Evolutionary conservation across 2,329 filamentous ascomycete species (phyloP).

Genomic region (Keithomyces neogunnii): DNA sequence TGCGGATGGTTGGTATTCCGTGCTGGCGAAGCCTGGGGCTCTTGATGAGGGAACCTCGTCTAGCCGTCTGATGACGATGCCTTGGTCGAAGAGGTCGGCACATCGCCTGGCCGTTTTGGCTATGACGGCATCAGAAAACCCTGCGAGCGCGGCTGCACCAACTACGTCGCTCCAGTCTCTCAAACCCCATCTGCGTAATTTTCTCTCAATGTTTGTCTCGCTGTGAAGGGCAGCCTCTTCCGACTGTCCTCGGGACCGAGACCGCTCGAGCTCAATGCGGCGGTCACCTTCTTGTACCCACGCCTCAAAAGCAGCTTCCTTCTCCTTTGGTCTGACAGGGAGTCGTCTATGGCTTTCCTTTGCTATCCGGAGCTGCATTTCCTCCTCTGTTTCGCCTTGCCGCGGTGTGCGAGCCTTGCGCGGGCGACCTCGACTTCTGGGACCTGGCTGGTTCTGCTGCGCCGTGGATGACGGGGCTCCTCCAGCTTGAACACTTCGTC

Average conservation of each 20-base stretch:
- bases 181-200: conserved; percentile 30
- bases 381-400: conserved; percentile 36
- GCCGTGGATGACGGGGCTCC: too few species aligned
- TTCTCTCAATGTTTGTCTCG: conserved; percentile 15
- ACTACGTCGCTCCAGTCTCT: conserved; percentile 84
- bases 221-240: background rate
- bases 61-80: conserved; percentile 57
- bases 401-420: conserved; percentile 28
- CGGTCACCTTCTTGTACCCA: conserved; percentile 23
- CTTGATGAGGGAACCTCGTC: conserved; percentile 21
- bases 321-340: conserved; percentile 15
- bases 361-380: conserved; percentile 40
- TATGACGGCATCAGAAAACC: conserved; percentile 57
- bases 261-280: background rate
- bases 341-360: conserved; percentile 27
- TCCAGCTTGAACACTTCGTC: too few species aligned
- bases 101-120: conserved; percentile 66
- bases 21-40: conserved; percentile 14
- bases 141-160: conserved; percentile 65
- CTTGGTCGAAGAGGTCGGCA: conserved; percentile 63
- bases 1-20: conserved; percentile 21
- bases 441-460: conserved; percentile 5
- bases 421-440: conserved; percentile 27
- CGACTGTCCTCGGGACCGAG: background rate
- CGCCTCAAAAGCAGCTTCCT: conserved; percentile 24